These are phyloP conservation scores for Aspergillus steynii DNA, from an alignment of 495 filamentous ascomycete species.

Conservation along the genomic window DNA sequence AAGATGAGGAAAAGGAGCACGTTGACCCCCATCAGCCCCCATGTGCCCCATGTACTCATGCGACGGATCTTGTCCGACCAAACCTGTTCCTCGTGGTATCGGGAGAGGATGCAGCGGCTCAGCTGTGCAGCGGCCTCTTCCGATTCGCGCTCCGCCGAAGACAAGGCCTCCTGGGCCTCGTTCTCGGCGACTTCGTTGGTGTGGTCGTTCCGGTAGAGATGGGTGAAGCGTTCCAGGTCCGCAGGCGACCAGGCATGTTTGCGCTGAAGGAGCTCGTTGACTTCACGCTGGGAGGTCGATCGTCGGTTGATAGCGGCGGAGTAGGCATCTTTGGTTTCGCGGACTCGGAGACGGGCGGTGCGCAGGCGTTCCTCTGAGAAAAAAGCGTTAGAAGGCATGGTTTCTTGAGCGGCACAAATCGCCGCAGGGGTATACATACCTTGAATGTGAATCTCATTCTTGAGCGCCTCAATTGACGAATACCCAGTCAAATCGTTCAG, in stretches of 20 bases:
- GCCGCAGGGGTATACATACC: slow-evolving; percentile 38
- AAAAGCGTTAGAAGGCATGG: slow-evolving; percentile 4
- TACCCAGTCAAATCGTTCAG: slow-evolving; percentile 95
- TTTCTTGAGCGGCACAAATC: not conserved
- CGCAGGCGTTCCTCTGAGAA: slow-evolving; percentile 61
- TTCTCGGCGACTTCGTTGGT: slow-evolving; percentile 85
- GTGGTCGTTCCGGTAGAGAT: slow-evolving; percentile 88
- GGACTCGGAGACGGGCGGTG: slow-evolving; percentile 62
- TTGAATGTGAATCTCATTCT: slow-evolving; percentile 69
- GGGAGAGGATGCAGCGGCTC: slow-evolving; percentile 74
- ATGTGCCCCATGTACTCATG: slow-evolving; percentile 97
- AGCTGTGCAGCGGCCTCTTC: slow-evolving; percentile 73
- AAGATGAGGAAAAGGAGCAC: slow-evolving; percentile 84
- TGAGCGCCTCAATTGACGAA: slow-evolving; percentile 84
- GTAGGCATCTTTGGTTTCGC: slow-evolving; percentile 71
- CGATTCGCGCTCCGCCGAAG: slow-evolving; percentile 71
- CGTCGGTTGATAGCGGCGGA: slow-evolving; percentile 74
- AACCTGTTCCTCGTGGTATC: slow-evolving; percentile 99
- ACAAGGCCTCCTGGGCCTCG: slow-evolving; percentile 68
- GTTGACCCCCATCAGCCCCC: slow-evolving; percentile 97
- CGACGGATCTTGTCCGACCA: slow-evolving; percentile 97
- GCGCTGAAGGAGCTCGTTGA: slow-evolving; percentile 87
- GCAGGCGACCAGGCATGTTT: slow-evolving; percentile 87
- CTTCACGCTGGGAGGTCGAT: slow-evolving; percentile 88
- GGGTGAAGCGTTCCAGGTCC: slow-evolving; percentile 94